phyloP scores from a whole-genome alignment of 1,284 basidiomycete species.

The Marasmius fiardii region DNA sequence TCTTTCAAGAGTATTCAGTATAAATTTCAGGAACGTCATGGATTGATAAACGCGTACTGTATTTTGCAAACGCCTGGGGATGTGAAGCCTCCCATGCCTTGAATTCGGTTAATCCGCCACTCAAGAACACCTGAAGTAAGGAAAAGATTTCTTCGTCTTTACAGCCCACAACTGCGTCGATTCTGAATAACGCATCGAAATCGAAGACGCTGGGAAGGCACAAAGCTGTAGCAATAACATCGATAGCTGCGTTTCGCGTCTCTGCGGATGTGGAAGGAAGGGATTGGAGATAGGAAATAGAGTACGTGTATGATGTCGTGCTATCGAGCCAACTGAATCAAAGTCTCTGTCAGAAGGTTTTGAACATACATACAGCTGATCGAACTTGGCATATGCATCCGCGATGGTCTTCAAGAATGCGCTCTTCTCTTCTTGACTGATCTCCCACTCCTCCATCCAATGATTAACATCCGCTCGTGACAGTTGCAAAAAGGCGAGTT shows the following conservation, averaged over 20 bases:
- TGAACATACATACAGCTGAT: conserved; percentile 46
- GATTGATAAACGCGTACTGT: conserved; percentile 44
- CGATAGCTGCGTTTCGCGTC: conserved; percentile 52
- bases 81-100: conserved; percentile 60
- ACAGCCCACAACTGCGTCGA: conserved; percentile 68
- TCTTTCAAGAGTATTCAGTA: conserved; percentile 27
- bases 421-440: conserved; percentile 65
- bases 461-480: conserved; percentile 61
- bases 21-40: not conserved
- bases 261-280: conserved; percentile 50
- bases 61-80: conserved; percentile 48
- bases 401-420: conserved; percentile 69
- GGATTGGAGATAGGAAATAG: conserved; percentile 57
- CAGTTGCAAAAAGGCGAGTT: conserved; percentile 68
- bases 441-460: conserved; percentile 78
- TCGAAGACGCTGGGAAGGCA: conserved; percentile 72
- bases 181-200: conserved; percentile 78
- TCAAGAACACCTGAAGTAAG: conserved; percentile 72
- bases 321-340: conserved; percentile 31
- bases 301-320: conserved; percentile 59
- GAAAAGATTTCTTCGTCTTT: conserved; percentile 67
- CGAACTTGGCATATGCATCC: conserved; percentile 56
- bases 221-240: conserved; percentile 65
- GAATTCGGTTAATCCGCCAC: conserved; percentile 63
- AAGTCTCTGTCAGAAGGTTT: not conserved